These are phyloP conservation scores for Asclepias syriaca DNA, from an alignment of 257 asterid species.

Conservation along the genomic window DNA sequence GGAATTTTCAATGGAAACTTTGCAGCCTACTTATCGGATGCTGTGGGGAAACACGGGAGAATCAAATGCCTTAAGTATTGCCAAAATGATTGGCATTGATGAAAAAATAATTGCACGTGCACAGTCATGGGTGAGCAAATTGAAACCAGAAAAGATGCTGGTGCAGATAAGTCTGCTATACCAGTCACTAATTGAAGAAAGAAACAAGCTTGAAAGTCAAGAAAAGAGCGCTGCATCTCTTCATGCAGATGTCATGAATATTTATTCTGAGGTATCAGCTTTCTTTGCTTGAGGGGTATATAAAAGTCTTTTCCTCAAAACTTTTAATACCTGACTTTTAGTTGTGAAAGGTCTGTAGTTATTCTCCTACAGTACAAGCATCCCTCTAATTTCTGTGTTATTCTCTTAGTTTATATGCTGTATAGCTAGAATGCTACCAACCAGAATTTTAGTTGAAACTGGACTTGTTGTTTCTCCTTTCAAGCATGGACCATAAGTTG, in stretches of 20 bases:
- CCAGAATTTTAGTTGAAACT: conserved; percentile 1
- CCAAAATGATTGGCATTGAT: conserved; percentile 74
- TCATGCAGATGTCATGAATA: conserved; percentile 50
- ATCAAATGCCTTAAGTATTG: conserved; percentile 85
- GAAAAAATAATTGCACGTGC: conserved; percentile 56
- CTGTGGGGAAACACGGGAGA: conserved; percentile 93
- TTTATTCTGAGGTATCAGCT: conserved; percentile 61
- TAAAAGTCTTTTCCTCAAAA: not conserved
- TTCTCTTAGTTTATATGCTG: not conserved
- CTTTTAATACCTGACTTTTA: not conserved
- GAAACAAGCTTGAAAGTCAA: conserved; percentile 60
- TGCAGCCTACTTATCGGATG: conserved; percentile 79
- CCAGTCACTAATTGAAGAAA: conserved; percentile 74
- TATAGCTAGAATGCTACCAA: not conserved
- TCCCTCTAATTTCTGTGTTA: not conserved
- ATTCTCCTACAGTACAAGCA: not conserved
- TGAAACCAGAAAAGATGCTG: conserved; percentile 80
- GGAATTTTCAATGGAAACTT: conserved; percentile 78
- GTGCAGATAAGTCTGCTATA: conserved; percentile 58
- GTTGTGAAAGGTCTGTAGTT: not conserved
- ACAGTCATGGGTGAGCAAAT: conserved; percentile 66
- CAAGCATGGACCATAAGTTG: not conserved
- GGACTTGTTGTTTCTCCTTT: not conserved
- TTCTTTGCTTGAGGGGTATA: conserved; percentile 1
- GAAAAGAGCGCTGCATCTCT: conserved; percentile 56